phyloP scores from a whole-genome alignment of 345 rosid genomes.

The Turritis glabra region DNA sequence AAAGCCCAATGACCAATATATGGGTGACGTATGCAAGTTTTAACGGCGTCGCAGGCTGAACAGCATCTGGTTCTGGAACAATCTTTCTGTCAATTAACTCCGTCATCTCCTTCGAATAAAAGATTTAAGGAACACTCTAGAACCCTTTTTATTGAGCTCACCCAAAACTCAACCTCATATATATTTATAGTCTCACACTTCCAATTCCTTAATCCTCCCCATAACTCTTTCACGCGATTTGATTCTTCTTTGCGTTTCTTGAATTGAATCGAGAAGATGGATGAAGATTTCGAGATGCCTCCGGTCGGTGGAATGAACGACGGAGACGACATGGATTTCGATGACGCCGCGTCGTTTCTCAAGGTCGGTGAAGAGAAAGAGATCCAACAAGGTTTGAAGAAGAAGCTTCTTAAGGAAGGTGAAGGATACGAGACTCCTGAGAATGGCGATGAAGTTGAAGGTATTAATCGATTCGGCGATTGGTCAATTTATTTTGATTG shows the following conservation, averaged over 20 bases:
- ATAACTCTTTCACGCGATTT: not conserved
- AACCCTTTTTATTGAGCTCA: constrained; percentile 36
- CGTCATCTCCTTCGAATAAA: constrained; percentile 22
- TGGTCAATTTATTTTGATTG: not conserved
- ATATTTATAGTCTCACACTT: not conserved
- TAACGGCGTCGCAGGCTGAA: constrained; percentile 17
- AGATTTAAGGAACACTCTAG: constrained; percentile 47
- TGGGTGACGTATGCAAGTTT: not conserved
- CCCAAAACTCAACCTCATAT: constrained; percentile 13
- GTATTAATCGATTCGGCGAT: constrained; percentile 24
- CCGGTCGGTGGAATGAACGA: constrained; percentile 49
- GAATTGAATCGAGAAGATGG: constrained; percentile 43
- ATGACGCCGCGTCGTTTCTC: constrained; percentile 36
- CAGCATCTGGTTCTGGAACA: not conserved
- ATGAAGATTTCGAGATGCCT: constrained; percentile 61
- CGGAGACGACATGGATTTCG: constrained; percentile 54
- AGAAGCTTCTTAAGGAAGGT: constrained; percentile 82
- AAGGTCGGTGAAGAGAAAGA: constrained; percentile 80
- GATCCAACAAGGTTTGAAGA: constrained; percentile 82
- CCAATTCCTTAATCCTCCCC: not conserved
- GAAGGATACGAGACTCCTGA: constrained; percentile 71
- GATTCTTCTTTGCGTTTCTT: not conserved
- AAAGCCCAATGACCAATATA: not conserved
- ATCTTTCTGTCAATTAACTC: constrained; percentile 19
- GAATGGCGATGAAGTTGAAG: constrained; percentile 84